Conservation (phyloP, 2,329 filamentous ascomycete genomes). For the Fusarium protoensiforme region DNA sequence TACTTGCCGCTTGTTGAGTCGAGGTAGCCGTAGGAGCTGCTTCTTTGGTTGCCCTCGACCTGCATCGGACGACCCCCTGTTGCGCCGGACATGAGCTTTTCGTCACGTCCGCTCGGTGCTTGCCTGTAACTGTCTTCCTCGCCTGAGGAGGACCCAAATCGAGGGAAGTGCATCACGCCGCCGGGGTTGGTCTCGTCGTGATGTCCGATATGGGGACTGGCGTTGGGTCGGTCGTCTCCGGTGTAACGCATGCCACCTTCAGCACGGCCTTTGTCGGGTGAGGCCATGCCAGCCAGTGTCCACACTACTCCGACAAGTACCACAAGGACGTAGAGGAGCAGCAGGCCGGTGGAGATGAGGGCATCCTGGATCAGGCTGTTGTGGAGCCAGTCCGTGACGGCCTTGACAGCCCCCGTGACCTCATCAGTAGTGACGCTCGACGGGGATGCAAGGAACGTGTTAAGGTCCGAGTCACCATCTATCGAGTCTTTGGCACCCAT, state of each 20-base stretch:
- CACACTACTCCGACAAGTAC: constrained; percentile 79
- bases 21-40: constrained; percentile 50
- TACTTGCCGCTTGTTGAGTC: constrained; percentile 42
- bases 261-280: constrained; percentile 62
- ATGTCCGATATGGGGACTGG: constrained; percentile 41
- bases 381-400: constrained; percentile 75
- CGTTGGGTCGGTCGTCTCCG: constrained; percentile 43
- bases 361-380: constrained; percentile 79
- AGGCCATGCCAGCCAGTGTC: constrained; percentile 69
- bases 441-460: constrained; percentile 81
- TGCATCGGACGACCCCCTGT: constrained; percentile 39
- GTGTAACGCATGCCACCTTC: constrained; percentile 65
- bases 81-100: constrained; percentile 44
- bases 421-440: constrained; percentile 80
- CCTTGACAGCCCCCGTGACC: constrained; percentile 79
- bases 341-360: constrained; percentile 79
- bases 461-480: constrained; percentile 67
- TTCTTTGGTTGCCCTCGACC: constrained; percentile 46
- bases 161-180: constrained; percentile 37
- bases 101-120: constrained; percentile 35
- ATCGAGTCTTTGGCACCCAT: constrained; percentile 75
- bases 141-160: constrained; percentile 41
- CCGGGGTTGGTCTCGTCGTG: constrained; percentile 33
- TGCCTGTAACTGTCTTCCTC: constrained; percentile 31
- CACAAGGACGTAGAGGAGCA: constrained; percentile 82